Conservation (phyloP, 257 asterid species). For the Fraxinus americana region DNA sequence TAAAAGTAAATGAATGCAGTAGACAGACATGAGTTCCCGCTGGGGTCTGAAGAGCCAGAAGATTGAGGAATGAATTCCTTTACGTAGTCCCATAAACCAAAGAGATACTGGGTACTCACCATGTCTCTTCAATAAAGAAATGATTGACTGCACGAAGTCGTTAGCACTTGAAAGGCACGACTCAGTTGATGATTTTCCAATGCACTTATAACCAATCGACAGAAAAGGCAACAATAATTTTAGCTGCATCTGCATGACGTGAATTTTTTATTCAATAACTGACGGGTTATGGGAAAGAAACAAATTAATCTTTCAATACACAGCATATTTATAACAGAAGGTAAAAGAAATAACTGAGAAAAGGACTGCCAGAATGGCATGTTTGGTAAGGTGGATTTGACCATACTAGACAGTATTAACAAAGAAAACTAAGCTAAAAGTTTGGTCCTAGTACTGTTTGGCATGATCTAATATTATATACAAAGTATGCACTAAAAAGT, state of each 20-base stretch:
- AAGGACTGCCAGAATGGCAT: background rate
- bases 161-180: conserved; percentile 53
- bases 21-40: background rate
- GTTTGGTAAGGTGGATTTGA: background rate
- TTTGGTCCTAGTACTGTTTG: background rate
- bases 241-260: conserved; percentile 70
- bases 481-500: background rate
- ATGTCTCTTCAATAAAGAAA: conserved; percentile 48
- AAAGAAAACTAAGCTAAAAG: background rate
- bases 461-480: background rate
- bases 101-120: conserved; percentile 52
- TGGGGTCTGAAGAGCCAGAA: background rate
- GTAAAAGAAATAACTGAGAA: conserved; percentile 8
- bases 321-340: background rate
- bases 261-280: conserved; percentile 27
- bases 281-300: conserved; percentile 19
- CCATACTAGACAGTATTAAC: background rate
- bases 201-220: conserved; percentile 79
- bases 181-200: conserved; percentile 77
- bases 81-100: conserved; percentile 8
- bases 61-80: conserved; percentile 1
- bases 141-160: conserved; percentile 61
- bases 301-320: conserved; percentile 7
- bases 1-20: background rate
- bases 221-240: conserved; percentile 63